phyloP scores from a whole-genome alignment of 2,329 filamentous ascomycete genomes.

The Aplosporella prunicola region DNA sequence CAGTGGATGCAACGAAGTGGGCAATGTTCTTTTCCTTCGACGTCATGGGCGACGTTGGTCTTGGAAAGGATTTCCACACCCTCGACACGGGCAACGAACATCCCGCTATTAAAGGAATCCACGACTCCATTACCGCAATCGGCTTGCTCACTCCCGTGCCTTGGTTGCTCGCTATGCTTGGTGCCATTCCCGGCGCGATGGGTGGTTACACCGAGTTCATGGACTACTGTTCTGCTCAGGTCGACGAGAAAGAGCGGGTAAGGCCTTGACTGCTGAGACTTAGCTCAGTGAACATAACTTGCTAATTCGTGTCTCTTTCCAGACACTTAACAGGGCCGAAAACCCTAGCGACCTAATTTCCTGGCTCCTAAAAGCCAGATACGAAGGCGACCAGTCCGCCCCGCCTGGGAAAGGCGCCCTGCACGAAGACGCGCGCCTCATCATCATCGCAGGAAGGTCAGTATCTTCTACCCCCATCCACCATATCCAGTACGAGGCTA shows the following conservation, averaged over 20 bases:
- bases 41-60: constrained; percentile 40
- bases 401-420: constrained; percentile 23
- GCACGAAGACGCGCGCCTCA: constrained; percentile 23
- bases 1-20: constrained; percentile 24
- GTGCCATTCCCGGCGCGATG: constrained; percentile 22
- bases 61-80: constrained; percentile 34
- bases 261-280: not conserved
- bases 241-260: constrained; percentile 26
- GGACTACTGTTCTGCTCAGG: constrained; percentile 19
- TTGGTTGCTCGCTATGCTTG: constrained; percentile 26
- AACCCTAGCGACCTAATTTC: constrained; percentile 29
- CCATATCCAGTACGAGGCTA: not conserved
- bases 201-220: constrained; percentile 23
- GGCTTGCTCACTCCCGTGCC: constrained; percentile 26
- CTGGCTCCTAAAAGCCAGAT: constrained; percentile 32
- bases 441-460: constrained; percentile 29
- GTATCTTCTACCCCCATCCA: too few relatives aligned
- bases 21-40: constrained; percentile 38
- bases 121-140: constrained; percentile 26
- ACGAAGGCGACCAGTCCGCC: constrained; percentile 28
- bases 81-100: constrained; percentile 19
- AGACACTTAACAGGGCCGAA: constrained; percentile 14
- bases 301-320: not conserved
- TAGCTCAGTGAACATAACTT: not conserved
- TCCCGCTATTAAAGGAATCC: constrained; percentile 25